Base-by-base conservation (phyloP, 257 asterid genomes). In the Rubia yunnanensis region DNA sequence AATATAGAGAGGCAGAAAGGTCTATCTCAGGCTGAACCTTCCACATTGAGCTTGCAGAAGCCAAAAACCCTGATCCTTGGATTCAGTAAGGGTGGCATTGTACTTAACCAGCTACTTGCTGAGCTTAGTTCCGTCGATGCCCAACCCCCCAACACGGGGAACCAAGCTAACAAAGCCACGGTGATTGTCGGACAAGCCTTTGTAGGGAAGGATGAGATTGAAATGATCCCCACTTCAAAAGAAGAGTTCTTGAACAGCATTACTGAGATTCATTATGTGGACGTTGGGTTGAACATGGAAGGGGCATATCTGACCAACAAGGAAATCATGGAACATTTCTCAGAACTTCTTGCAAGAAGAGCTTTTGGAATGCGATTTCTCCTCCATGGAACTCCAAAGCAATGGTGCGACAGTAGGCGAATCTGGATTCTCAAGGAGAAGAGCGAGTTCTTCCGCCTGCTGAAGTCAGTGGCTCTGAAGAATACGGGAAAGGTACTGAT, bases 321-420 rank as follows among this genome's bases (percentile, higher is more conserved):
- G 74, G 95, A 89, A 36, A 78, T 75, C 63, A 83, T 89, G 28
- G 80, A 82, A 41, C 69, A 72, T 69, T 70, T 92, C 22, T 81
- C 91, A 5, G 85, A 83, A 30, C 60, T 50, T 35, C 78, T 89
- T 7, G 50, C 56, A 46, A 80, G 64, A 59, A 82, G 92, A 60
- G 75, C 80, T 18, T 72, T 70, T 17, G 88, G 88, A 27, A 70
- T 92, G 22, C 83, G 94, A 18, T 74, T 89, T 69, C 73, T 92
- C 60, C 79, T 92, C 34, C 99, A 92, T 50, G 99, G 99, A 66
- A 92, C 99, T 22, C 98, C 98, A 15, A 84, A 97, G 36, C 98
- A 92, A 65, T 92, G 98, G 97, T 54, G 66, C 73, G 97, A 92
- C 36, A 76, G 83, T 65, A 75, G 91, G 72, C 81, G 95, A 31